Percentiles rank a stretch among this genome's conserved stretches.
Evolutionary conservation across 805 yeast species (phyloP).

Genomic region (Yarrowia hollandica): DNA sequence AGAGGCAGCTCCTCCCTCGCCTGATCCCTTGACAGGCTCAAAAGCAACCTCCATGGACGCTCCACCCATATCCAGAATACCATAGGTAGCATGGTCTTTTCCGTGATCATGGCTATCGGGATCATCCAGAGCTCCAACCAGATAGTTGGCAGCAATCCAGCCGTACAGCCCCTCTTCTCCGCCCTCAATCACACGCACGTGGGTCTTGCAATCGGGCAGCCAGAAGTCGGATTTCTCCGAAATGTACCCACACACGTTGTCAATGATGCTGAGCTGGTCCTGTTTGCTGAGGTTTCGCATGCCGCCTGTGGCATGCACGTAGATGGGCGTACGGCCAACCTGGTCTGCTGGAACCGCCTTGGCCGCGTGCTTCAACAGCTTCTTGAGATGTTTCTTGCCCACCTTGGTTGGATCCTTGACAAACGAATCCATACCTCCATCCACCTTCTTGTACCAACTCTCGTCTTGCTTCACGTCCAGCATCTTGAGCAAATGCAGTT

Average conservation of each 20-base stretch:
- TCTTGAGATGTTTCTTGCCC: conserved; percentile 69
- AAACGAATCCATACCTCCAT: conserved; percentile 83
- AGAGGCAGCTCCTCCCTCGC: conserved; percentile 49
- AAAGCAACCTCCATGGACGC: conserved; percentile 96
- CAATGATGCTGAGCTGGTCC: conserved; percentile 55
- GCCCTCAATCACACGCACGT: conserved; percentile 87
- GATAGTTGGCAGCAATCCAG: conserved; percentile 90
- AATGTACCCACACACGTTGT: conserved; percentile 60
- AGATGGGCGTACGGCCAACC: conserved; percentile 55
- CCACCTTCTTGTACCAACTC: conserved; percentile 68
- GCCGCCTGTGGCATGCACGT: conserved; percentile 92
- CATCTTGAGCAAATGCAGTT: conserved; percentile 2
- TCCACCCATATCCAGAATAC: conserved; percentile 99
- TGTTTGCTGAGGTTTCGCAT: conserved; percentile 72
- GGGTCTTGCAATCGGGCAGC: conserved; percentile 61
- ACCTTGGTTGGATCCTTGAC: conserved; percentile 42
- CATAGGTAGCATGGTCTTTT: conserved; percentile 54
- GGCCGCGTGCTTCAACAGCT: conserved; percentile 21
- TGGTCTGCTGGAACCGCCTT: conserved; percentile 17
- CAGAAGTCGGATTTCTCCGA: conserved; percentile 56
- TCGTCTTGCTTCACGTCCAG: conserved; percentile 33
- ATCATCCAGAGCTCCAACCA: conserved; percentile 58
- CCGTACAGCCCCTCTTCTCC: conserved; percentile 94
- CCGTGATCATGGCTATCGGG: conserved; percentile 37
- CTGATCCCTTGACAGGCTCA: conserved; percentile 64